Percentiles rank a stretch among this genome's conserved stretches.
Conservation (phyloP, 2,329 filamentous ascomycete genomes). For the Hypoxylon sp. region DNA sequence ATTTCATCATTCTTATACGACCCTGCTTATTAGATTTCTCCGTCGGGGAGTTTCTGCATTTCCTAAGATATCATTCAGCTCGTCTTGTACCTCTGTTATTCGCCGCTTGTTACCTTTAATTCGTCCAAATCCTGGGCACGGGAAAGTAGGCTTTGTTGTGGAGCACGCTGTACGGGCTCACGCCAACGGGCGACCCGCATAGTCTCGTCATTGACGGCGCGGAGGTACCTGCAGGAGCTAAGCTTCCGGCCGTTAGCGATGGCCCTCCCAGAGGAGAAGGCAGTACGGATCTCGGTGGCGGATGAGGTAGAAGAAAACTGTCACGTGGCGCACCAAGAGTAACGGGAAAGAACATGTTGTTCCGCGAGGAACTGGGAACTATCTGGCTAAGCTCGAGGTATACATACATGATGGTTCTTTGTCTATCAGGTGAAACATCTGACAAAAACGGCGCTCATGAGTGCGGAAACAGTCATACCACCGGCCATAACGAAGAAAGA, state of each 20-base stretch:
- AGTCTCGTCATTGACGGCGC: slow-evolving; percentile 29
- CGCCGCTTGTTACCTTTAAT: background rate
- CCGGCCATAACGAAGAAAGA: slow-evolving; percentile 36
- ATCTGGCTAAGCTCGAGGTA: too few species aligned
- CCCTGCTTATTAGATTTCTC: too few species aligned
- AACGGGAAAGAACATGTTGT: too few species aligned
- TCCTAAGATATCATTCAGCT: background rate
- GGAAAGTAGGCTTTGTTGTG: slow-evolving; percentile 8
- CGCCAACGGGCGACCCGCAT: slow-evolving; percentile 10
- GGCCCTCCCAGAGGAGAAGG: slow-evolving; percentile 21
- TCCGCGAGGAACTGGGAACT: too few species aligned
- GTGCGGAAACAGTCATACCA: slow-evolving; percentile 25
- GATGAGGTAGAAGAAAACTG: slow-evolving; percentile 33
- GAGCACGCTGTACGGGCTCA: background rate
- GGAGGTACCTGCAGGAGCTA: slow-evolving; percentile 25
- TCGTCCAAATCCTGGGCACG: background rate
- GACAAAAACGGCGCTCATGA: slow-evolving; percentile 34
- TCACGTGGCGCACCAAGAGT: too few species aligned
- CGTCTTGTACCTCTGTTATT: background rate
- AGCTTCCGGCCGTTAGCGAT: slow-evolving; percentile 24
- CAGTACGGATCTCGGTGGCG: slow-evolving; percentile 29
- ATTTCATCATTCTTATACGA: too few species aligned
- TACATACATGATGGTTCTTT: too few species aligned
- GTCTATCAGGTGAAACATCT: too few species aligned
- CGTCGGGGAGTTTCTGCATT: too few species aligned